These are phyloP conservation scores for Pyricularia sp. DNA, from an alignment of 2,329 filamentous ascomycete genomes.

Conservation along the genomic window DNA sequence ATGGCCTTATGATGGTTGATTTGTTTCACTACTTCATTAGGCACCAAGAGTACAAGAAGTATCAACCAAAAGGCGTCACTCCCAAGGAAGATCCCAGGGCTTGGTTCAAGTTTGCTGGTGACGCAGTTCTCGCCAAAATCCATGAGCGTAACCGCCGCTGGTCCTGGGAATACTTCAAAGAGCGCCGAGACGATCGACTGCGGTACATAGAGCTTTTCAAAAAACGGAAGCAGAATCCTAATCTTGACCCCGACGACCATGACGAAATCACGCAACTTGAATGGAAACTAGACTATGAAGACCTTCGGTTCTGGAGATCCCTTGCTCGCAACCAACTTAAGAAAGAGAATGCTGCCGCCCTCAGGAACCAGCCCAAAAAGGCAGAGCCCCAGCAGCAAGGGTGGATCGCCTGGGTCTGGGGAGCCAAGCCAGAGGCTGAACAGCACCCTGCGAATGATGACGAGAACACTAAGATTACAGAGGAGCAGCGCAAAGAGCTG, in stretches of 20 bases:
- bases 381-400: constrained; percentile 55
- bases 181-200: constrained; percentile 80
- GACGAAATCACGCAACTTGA: constrained; percentile 71
- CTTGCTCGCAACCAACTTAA: constrained; percentile 87
- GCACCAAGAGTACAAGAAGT: constrained; percentile 92
- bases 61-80: constrained; percentile 71
- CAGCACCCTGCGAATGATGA: constrained; percentile 50
- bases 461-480: constrained; percentile 81
- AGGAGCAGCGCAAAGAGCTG: constrained; percentile 91
- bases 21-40: constrained; percentile 97
- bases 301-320: constrained; percentile 94
- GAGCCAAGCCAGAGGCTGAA: constrained; percentile 49
- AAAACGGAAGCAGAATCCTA: constrained; percentile 71
- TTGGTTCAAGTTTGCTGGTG: constrained; percentile 86
- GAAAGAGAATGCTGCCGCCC: constrained; percentile 87
- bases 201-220: constrained; percentile 94
- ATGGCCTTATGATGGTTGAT: constrained; percentile 96
- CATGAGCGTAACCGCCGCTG: constrained; percentile 87
- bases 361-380: constrained; percentile 48
- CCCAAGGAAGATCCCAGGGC: constrained; percentile 86
- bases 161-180: constrained; percentile 94
- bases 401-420: constrained; percentile 92
- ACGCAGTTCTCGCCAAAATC: constrained; percentile 86
- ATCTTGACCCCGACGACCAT: constrained; percentile 59
- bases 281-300: constrained; percentile 84